Percentiles rank a stretch among this genome's conserved stretches.
phyloP scores from a whole-genome alignment of 371 early-diverging fungal species.

The Circinella umbellata region DNA sequence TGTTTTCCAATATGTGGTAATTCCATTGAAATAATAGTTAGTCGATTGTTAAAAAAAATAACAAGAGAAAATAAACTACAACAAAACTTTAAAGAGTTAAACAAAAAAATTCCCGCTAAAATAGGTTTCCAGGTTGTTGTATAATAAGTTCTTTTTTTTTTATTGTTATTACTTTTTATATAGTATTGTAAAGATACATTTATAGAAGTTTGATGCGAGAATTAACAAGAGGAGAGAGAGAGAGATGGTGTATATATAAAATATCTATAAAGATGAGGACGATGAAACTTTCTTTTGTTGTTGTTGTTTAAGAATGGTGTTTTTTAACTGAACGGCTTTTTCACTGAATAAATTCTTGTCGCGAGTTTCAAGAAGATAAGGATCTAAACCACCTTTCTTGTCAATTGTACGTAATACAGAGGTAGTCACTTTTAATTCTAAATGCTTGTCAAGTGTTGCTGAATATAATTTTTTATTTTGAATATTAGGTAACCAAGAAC shows the following conservation, averaged over 20 bases:
- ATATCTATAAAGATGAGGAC: conserved; percentile 10
- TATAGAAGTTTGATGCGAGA: neutral
- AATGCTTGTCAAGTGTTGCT: conserved; percentile 59
- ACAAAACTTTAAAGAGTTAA: neutral
- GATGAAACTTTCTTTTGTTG: conserved; percentile 9
- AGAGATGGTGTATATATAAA: neutral
- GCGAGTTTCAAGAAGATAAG: conserved; percentile 73
- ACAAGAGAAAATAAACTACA: no score
- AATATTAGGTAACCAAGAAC: conserved; percentile 85
- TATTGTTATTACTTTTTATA: neutral
- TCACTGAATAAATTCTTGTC: conserved; percentile 67
- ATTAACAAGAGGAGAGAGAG: no score
- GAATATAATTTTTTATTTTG: conserved; percentile 76
- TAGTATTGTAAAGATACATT: neutral
- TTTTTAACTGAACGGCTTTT: conserved; percentile 57
- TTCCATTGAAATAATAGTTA: neutral
- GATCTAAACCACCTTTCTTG: conserved; percentile 87
- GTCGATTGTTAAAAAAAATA: no score
- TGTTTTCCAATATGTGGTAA: conserved; percentile 12
- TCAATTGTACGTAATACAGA: conserved; percentile 80
- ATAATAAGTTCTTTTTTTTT: neutral
- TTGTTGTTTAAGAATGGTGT: conserved; percentile 16
- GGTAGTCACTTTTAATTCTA: conserved; percentile 72
- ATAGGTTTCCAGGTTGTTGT: neutral
- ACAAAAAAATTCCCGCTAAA: neutral